Percentiles rank a stretch among this genome's conserved stretches.
These are phyloP conservation scores for Corrigiola litoralis DNA, from an alignment of 179 eudicot genomes.

Conservation along the genomic window DNA sequence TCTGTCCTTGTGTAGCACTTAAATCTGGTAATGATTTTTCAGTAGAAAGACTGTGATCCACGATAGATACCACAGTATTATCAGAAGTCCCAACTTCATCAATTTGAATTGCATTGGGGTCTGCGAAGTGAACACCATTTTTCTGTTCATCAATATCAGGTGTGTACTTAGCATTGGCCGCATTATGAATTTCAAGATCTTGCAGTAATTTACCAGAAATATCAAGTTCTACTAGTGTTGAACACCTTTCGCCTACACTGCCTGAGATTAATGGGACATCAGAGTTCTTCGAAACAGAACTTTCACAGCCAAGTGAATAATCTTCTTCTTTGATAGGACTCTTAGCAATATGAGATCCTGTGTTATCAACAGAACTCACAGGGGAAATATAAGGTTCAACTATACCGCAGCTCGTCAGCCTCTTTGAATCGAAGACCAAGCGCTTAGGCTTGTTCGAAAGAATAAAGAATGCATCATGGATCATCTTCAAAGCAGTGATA, in stretches of 20 bases:
- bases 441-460: conserved; percentile 29
- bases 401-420: conserved; percentile 24
- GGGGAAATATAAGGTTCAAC: conserved; percentile 10
- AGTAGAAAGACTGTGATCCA: background rate
- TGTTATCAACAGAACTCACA: conserved; percentile 9
- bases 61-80: background rate
- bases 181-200: conserved; percentile 7
- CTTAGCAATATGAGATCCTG: background rate
- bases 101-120: background rate
- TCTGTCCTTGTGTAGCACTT: background rate
- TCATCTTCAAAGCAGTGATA: conserved; percentile 26
- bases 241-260: conserved; percentile 6
- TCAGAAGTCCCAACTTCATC: background rate
- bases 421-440: conserved; percentile 26
- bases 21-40: background rate
- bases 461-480: conserved; percentile 24
- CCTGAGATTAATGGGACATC: background rate
- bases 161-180: background rate
- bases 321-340: conserved; percentile 18
- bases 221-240: conserved; percentile 10
- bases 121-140: conserved; percentile 7
- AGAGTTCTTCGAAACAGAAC: background rate
- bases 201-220: conserved; percentile 11
- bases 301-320: conserved; percentile 15
- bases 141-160: background rate